Evolutionary conservation across 2,329 filamentous ascomycete genomes (phyloP), one percentile per base, ranked within the genome.

Genomic region (Ophiostoma perfectum): DNA sequence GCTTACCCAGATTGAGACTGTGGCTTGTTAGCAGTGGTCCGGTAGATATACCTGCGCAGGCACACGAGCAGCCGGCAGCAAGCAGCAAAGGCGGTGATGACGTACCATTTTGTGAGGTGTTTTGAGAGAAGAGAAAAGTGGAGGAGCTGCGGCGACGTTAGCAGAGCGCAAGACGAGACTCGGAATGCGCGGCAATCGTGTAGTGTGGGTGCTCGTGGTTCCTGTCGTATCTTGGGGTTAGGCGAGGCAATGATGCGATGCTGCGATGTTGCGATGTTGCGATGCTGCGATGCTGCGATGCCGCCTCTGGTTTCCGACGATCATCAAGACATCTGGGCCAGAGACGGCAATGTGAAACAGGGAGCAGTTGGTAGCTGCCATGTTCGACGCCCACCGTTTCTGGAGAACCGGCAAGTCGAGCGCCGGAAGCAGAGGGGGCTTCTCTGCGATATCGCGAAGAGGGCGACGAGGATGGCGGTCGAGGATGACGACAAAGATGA

Each of bases 1-100:
- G 66, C 69, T 70, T 82, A 89, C 86, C 86, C 86, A 79, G 86
- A 88, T 85, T 88, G 84, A 87, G 86, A 88, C 86, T 89, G 74
- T 27, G 14, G 11, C 1, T 1, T 65, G 64, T 65, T 65, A 65
- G 64, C 44, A n/a, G 18, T 38, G 44, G 44, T 47, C 36, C 9
- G 36, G 18, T 36, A 52, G 7, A 58, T 5, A 42, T n/a, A 18
- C 7, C 11, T 60, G 55, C 55, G 9, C 27, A 4, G 27, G 65
- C 68, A 69, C 68, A 67, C 65, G 68, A 69, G 27, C 68, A 65
- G 12, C 12, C 18, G 27, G 55, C 6, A 41, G 58, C 58, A 63
- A 4, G 16, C 12, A 11, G 14, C 41, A 9, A n/a, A 18, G n/a
- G 64, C 39, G 38, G 39, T 63, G 60, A 55, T 42, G 45, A 70